Conservation (phyloP, 495 filamentous ascomycete genomes). For the Penicillium steckii region DNA sequence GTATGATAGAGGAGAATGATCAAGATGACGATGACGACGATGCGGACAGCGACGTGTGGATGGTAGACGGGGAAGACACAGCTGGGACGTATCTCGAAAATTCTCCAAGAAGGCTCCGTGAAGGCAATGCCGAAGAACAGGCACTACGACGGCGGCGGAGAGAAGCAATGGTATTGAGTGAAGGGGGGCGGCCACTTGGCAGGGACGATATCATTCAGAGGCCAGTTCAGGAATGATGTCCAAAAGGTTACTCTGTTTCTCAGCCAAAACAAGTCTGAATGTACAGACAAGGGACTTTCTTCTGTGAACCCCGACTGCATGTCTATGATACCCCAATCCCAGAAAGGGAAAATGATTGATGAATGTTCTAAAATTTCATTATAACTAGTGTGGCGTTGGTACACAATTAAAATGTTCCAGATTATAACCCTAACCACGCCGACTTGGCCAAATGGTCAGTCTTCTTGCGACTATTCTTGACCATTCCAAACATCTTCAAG, state of each 20-base stretch:
- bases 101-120: constrained; percentile 36
- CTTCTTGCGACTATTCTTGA: constrained; percentile 89
- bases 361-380: constrained; percentile 9
- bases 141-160: constrained; percentile 47
- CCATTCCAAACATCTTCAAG: constrained; percentile 77
- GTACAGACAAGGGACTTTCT: background rate
- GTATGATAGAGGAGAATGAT: constrained; percentile 43
- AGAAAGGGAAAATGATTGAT: constrained; percentile 13
- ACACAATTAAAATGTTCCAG: background rate
- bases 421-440: constrained; percentile 64
- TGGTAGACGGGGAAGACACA: constrained; percentile 50
- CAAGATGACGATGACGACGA: constrained; percentile 51
- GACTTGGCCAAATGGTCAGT: constrained; percentile 86
- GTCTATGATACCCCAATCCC: constrained; percentile 25
- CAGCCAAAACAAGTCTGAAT: background rate
- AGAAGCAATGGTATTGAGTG: constrained; percentile 57
- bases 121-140: constrained; percentile 50
- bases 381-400: constrained; percentile 1
- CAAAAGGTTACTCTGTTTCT: background rate
- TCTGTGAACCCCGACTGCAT: constrained; percentile 13
- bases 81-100: constrained; percentile 28
- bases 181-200: constrained; percentile 47
- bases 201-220: constrained; percentile 51
- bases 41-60: constrained; percentile 50
- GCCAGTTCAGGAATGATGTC: constrained; percentile 19